Evolutionary conservation across 805 yeast species (phyloP).

Genomic region (Cyberlindnera euphorbiae): DNA sequence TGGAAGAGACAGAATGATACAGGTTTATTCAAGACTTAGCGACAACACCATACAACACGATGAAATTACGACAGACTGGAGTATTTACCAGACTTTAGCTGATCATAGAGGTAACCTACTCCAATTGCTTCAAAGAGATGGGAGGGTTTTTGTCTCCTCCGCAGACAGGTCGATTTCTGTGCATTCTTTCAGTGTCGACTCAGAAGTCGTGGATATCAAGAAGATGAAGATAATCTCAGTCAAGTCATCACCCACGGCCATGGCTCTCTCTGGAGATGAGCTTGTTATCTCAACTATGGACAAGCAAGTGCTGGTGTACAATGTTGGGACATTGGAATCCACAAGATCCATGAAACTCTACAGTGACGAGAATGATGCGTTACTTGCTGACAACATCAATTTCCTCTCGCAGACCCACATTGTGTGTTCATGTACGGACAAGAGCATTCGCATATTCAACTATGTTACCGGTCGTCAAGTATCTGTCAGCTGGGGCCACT

Average conservation of each 20-base stretch:
- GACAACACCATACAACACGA: constrained; percentile 6
- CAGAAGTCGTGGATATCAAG: constrained; percentile 22
- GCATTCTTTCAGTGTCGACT: constrained; percentile 33
- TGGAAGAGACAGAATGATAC: constrained; percentile 62
- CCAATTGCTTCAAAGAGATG: constrained; percentile 28
- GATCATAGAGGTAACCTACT: constrained; percentile 51
- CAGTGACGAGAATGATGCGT: constrained; percentile 38
- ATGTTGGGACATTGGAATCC: constrained; percentile 29
- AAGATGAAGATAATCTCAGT: constrained; percentile 45
- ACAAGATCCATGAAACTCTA: constrained; percentile 37
- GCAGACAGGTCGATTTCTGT: constrained; percentile 57
- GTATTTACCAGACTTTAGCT: constrained; percentile 53
- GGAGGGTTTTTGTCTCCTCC: constrained; percentile 47
- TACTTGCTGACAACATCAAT: constrained; percentile 41
- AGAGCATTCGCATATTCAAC: constrained; percentile 48
- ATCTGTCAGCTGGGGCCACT: constrained; percentile 56
- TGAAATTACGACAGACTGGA: constrained; percentile 37
- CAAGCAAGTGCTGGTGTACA: constrained; percentile 39
- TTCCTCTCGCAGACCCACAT: constrained; percentile 29
- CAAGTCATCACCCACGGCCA: constrained; percentile 46
- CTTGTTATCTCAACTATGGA: constrained; percentile 50
- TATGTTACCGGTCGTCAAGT: constrained; percentile 42
- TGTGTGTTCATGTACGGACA: constrained; percentile 48
- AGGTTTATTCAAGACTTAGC: constrained; percentile 35
- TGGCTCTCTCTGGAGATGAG: constrained; percentile 34